phyloP scores from a whole-genome alignment of 2,329 filamentous ascomycete species.

The Coniochaeta hoffmannii region DNA sequence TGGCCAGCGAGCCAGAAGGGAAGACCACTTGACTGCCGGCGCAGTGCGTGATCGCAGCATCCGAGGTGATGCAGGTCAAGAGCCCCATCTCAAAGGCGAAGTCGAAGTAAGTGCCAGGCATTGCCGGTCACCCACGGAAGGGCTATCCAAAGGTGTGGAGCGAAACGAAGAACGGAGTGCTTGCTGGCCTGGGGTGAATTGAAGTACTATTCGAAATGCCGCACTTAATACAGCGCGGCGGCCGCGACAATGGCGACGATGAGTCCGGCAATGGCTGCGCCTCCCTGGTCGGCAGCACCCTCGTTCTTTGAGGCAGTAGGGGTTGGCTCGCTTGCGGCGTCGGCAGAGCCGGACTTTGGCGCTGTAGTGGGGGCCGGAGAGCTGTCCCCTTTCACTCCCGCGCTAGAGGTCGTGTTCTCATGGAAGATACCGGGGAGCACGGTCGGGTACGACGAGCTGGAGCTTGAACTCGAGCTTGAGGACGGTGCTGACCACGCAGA shows the following conservation, averaged over 20 bases:
- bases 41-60: background rate
- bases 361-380: background rate
- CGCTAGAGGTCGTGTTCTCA: constrained; percentile 30
- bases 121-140: background rate
- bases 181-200: background rate
- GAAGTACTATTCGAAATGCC: background rate
- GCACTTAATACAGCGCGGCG: constrained; percentile 35
- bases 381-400: constrained; percentile 2
- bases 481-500: constrained; percentile 16
- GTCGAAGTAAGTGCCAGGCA: background rate
- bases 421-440: constrained; percentile 44
- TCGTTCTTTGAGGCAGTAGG: constrained; percentile 30
- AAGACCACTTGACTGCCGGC: background rate
- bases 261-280: constrained; percentile 44
- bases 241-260: constrained; percentile 49
- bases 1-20: background rate
- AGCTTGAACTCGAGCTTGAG: constrained; percentile 8
- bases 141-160: background rate
- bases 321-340: constrained; percentile 15
- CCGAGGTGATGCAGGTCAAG: background rate
- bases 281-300: constrained; percentile 36
- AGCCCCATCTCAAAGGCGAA: background rate
- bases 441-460: constrained; percentile 16
- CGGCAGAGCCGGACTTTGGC: constrained; percentile 4
- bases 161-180: background rate